A percentile compares a stretch with the other conserved stretches of the same genome.
Evolutionary conservation across 257 asterid genomes (phyloP).

Genomic region (Scutellaria galericulata): DNA sequence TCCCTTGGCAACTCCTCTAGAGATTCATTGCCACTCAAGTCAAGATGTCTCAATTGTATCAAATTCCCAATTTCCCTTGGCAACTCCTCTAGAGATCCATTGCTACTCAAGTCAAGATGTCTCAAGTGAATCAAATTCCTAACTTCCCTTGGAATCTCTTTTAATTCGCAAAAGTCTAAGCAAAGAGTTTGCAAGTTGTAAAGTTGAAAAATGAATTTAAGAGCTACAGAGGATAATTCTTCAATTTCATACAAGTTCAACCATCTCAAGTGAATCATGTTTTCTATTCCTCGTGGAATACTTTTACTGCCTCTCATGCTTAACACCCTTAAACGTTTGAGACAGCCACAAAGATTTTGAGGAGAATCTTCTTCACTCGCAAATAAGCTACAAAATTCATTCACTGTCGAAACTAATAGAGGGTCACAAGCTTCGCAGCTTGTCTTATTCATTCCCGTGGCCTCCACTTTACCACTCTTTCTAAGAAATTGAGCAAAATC

Average conservation of each 20-base stretch:
- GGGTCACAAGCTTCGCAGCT: not conserved
- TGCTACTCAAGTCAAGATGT: no score
- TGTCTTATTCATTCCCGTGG: not conserved
- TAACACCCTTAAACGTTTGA: not conserved
- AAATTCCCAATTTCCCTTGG: no score
- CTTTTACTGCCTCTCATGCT: not conserved
- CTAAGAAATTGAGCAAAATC: slow-evolving; percentile 37
- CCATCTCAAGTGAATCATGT: slow-evolving; percentile 37
- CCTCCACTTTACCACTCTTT: not conserved
- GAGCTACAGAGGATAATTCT: no score
- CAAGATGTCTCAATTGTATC: no score
- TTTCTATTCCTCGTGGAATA: slow-evolving; percentile 31
- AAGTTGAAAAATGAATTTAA: not conserved
- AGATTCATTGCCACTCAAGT: no score
- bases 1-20: no score
- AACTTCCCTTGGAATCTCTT: not conserved
- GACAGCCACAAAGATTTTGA: not conserved
- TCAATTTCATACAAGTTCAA: not conserved
- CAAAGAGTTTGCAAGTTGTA: no score
- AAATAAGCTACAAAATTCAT: not conserved
- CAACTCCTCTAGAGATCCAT: no score
- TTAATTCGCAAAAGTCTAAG: not conserved
- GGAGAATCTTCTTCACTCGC: not conserved
- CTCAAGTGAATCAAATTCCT: no score
- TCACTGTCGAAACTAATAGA: not conserved